These are phyloP conservation scores for Circinella minor DNA, from an alignment of 371 early-diverging fungal species.

Conservation along the genomic window DNA sequence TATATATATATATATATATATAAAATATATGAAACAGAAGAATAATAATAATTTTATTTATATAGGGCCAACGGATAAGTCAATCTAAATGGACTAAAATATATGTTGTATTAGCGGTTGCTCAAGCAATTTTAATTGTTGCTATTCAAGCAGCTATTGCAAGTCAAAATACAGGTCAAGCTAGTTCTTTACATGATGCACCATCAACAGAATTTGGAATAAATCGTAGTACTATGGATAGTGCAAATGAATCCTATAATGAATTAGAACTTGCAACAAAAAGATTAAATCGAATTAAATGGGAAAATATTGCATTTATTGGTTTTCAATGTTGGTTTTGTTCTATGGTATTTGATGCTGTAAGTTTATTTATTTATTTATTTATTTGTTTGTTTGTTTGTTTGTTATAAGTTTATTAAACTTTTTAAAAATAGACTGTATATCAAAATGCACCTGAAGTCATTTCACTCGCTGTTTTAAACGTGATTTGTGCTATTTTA, in stretches of 20 bases:
- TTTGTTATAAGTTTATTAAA: background rate
- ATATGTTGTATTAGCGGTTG: constrained; percentile 38
- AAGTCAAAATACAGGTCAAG: constrained; percentile 38
- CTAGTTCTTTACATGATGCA: background rate
- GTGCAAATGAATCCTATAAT: background rate
- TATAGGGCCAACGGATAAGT: constrained; percentile 37
- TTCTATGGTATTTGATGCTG: constrained; percentile 57
- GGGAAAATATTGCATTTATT: constrained; percentile 56
- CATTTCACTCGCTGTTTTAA: constrained; percentile 40
- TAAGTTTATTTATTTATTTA: constrained; percentile 18
- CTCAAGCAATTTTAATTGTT: constrained; percentile 47
- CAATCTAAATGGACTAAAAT: constrained; percentile 46
- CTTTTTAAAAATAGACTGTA: constrained; percentile 30
- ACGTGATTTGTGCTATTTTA: constrained; percentile 43
- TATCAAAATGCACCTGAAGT: constrained; percentile 51
- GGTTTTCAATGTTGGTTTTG: constrained; percentile 54
- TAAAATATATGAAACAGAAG: background rate
- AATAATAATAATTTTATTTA: background rate
- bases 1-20: background rate
- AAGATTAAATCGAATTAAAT: constrained; percentile 44
- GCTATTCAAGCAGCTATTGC: constrained; percentile 44
- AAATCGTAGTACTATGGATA: background rate
- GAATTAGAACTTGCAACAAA: constrained; percentile 25
- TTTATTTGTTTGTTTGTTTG: background rate
- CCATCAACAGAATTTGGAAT: background rate